Base-by-base conservation (phyloP, 1,139 yeast genomes). In the Candida pseudoviswanathii region DNA sequence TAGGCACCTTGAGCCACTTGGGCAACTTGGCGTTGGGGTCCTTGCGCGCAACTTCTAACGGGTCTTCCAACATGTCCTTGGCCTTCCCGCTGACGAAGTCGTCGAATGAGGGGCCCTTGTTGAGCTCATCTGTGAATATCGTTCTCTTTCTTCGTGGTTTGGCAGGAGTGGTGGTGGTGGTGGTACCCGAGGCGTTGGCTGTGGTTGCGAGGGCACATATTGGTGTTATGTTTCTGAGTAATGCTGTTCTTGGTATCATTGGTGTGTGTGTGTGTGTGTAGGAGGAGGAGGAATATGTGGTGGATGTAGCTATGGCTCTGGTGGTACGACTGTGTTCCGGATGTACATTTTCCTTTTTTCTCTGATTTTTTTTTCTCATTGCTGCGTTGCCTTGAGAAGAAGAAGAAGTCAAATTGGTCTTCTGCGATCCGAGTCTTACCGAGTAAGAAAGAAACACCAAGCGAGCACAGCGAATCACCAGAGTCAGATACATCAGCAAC, bases 1-100 rank as follows among this genome's bases (percentile, higher is more conserved):
- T 91, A 5, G 96, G 96, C 3, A 94, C 96, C 66, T 89, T 91
- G 50, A 95, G 78, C 99, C 99, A 95, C 49, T 81, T 72, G 4
- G 99, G 99, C 51, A 95, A 76, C 59, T 96, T 77, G 30, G 85
- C 89, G 48, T 79, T 73, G 0, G 84, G 81, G 53, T 80, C 84
- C 47, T 69, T 67, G 54, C 85, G 68, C 2, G 86, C 87, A 36
- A 82, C 81, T 58, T 86, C 92, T 46, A 88, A 71, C 1, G 96
- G 95, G 62, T 86, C 92, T 48, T 53, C 54, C 16, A 78, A 63
- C 70, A 81, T 73, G 46, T 81, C 80, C 7, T 87, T 80, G 1
- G 97, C 97, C 51, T 84, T 81, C 8, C 96, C 96, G 52, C 80
- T 75, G 24, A 94, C 74, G 60, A 94, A 94, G 66, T 94, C 99